A percentile compares a stretch with the other conserved stretches of the same genome.
Conservation (phyloP, 2,329 filamentous ascomycete species). For the Dothiorella sarmentorum region DNA sequence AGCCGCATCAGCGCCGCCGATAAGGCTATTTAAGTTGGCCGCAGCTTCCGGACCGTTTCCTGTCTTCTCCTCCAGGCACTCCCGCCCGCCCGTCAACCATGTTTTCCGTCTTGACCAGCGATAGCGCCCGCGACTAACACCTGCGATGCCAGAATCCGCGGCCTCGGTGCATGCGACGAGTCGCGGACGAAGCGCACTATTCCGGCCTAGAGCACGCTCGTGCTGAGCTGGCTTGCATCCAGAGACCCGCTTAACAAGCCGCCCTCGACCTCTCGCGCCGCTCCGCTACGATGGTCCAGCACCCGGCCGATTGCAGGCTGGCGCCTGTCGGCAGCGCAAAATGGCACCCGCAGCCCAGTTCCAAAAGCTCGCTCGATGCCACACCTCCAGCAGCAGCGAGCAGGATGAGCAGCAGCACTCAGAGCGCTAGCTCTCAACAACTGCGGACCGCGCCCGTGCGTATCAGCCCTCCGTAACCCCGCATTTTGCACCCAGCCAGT, state of each 20-base stretch:
- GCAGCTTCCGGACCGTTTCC: conserved; percentile 12
- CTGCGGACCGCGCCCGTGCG: conserved; percentile 9
- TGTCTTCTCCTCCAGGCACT: conserved; percentile 9
- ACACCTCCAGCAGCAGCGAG: conserved; percentile 12
- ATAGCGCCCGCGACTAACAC: conserved; percentile 16
- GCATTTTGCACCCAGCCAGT: conserved; percentile 15
- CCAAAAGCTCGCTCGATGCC: conserved; percentile 12
- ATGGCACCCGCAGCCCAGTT: conserved; percentile 11
- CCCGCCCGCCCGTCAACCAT: conserved; percentile 14
- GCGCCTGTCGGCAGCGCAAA: conserved; percentile 14
- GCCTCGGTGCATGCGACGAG: conserved; percentile 17
- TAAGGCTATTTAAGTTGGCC: conserved; percentile 16
- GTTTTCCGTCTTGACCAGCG: conserved; percentile 14
- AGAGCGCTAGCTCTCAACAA: conserved; percentile 16
- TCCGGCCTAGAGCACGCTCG: conserved; percentile 16
- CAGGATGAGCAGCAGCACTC: conserved; percentile 14
- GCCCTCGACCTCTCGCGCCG: conserved; percentile 11
- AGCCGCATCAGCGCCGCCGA: conserved; percentile 12
- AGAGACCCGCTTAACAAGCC: conserved; percentile 3
- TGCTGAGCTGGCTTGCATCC: conserved; percentile 19
- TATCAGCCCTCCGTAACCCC: conserved; percentile 12
- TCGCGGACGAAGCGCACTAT: conserved; percentile 14
- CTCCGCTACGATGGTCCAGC: conserved; percentile 13
- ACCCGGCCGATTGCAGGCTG: conserved; percentile 12
- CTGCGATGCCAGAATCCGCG: conserved; percentile 14